These are phyloP conservation scores for Carex parvula DNA, from an alignment of 176 grass and related monocot genomes.

Conservation along the genomic window DNA sequence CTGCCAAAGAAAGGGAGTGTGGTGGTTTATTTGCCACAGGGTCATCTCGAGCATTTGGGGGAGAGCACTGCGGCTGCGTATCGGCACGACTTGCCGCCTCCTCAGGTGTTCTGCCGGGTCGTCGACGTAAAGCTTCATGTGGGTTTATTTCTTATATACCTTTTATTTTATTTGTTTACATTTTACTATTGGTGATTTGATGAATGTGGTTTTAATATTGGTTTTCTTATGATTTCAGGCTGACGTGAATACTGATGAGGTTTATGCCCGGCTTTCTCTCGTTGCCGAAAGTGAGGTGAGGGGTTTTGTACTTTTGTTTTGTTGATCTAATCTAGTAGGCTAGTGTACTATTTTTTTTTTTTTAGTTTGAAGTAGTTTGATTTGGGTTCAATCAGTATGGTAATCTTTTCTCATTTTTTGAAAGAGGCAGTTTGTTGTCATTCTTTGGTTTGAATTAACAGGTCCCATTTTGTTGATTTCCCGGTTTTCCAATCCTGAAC, in stretches of 20 bases:
- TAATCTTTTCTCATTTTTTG: neutral
- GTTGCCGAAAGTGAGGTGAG: slow-evolving; percentile 70
- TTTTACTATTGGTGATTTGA: neutral
- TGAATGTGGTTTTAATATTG: slow-evolving; percentile 4
- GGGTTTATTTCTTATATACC: slow-evolving; percentile 19
- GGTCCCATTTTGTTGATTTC: slow-evolving; percentile 2
- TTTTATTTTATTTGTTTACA: neutral
- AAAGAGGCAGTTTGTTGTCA: slow-evolving; percentile 10
- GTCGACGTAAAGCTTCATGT: slow-evolving; percentile 86
- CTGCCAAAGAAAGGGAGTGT: slow-evolving; percentile 63
- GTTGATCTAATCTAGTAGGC: neutral
- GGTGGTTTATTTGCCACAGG: slow-evolving; percentile 95
- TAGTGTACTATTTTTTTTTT: neutral
- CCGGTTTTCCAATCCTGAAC: neutral
- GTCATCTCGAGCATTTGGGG: slow-evolving; percentile 64
- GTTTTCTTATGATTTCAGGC: slow-evolving; percentile 57
- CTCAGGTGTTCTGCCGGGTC: slow-evolving; percentile 87
- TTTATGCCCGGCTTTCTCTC: slow-evolving; percentile 76
- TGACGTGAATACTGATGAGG: slow-evolving; percentile 85
- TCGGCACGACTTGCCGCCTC: slow-evolving; percentile 34
- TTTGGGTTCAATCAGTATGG: neutral
- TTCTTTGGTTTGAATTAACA: slow-evolving; percentile 8
- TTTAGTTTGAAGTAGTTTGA: neutral
- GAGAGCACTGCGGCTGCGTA: slow-evolving; percentile 14
- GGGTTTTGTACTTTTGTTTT: too few species aligned